A percentile compares a stretch with the other conserved stretches of the same genome.
Evolutionary conservation across 495 filamentous ascomycete species (phyloP).

Genomic region (Penicillium paradoxum): DNA sequence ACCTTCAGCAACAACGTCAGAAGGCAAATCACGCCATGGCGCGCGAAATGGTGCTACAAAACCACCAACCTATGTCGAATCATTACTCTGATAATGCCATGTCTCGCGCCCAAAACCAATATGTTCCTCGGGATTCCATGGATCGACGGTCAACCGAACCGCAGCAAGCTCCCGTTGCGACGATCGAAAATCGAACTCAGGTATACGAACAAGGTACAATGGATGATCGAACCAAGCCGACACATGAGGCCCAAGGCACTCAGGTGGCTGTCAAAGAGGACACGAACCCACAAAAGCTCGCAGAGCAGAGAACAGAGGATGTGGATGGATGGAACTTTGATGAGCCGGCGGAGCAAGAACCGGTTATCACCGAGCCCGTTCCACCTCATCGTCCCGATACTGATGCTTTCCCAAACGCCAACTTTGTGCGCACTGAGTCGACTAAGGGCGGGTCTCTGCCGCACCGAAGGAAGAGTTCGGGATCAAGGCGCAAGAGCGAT

Average conservation of each 20-base stretch:
- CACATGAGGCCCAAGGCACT: constrained; percentile 51
- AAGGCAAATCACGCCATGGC: constrained; percentile 44
- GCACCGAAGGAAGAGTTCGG: constrained; percentile 79
- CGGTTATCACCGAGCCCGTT: constrained; percentile 44
- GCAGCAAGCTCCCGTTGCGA: constrained; percentile 34
- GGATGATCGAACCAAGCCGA: constrained; percentile 57
- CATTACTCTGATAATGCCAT: constrained; percentile 42
- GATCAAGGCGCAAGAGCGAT: constrained; percentile 57
- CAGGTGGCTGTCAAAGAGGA: constrained; percentile 40
- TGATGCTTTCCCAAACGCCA: constrained; percentile 79
- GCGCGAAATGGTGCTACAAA: constrained; percentile 42
- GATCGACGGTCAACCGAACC: constrained; percentile 38
- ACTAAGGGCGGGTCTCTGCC: constrained; percentile 58
- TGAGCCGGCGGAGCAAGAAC: constrained; percentile 47
- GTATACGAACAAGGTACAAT: constrained; percentile 32
- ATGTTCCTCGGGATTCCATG: constrained; percentile 24
- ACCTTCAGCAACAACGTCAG: constrained; percentile 42
- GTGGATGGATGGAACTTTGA: constrained; percentile 90
- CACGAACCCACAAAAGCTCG: constrained; percentile 19
- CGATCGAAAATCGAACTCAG: constrained; percentile 37
- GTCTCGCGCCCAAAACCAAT: constrained; percentile 33
- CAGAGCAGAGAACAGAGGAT: constrained; percentile 47
- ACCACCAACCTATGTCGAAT: constrained; percentile 42
- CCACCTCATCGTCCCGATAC: constrained; percentile 69
- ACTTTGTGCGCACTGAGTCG: constrained; percentile 69